A percentile compares a stretch with the other conserved stretches of the same genome.
phyloP scores from a whole-genome alignment of 1,284 basidiomycete genomes.

The Sporisorium graminicola region DNA sequence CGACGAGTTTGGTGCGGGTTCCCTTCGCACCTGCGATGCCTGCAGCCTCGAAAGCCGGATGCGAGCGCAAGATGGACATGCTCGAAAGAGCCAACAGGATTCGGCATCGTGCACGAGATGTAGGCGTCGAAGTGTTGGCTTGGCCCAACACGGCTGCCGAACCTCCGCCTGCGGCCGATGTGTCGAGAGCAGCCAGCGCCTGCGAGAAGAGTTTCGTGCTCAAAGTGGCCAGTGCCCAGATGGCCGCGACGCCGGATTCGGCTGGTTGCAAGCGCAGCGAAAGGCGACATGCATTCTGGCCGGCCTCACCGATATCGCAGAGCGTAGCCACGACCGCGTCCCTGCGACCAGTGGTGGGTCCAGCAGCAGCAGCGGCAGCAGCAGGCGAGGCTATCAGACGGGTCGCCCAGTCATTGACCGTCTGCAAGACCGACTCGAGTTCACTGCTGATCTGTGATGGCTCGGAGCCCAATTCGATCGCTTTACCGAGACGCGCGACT shows the following conservation, averaged over 20 bases:
- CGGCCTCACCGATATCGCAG: slow-evolving; percentile 50
- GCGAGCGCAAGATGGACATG: slow-evolving; percentile 45
- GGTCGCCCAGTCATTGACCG: slow-evolving; percentile 21
- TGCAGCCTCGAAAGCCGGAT: slow-evolving; percentile 32
- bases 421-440: slow-evolving; percentile 20
- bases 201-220: slow-evolving; percentile 45
- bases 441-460: slow-evolving; percentile 14
- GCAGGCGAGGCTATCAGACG: slow-evolving; percentile 17
- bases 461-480: slow-evolving; percentile 15
- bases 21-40: slow-evolving; percentile 36
- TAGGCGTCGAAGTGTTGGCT: slow-evolving; percentile 51
- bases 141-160: slow-evolving; percentile 46
- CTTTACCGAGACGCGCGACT: slow-evolving; percentile 17
- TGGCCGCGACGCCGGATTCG: slow-evolving; percentile 12
- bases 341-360: neutral
- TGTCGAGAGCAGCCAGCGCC: slow-evolving; percentile 48
- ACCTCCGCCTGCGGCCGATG: slow-evolving; percentile 26
- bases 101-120: slow-evolving; percentile 43
- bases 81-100: slow-evolving; percentile 41
- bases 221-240: slow-evolving; percentile 40
- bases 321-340: slow-evolving; percentile 26
- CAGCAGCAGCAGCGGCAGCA: neutral
- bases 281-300: slow-evolving; percentile 27
- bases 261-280: slow-evolving; percentile 25
- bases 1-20: slow-evolving; percentile 39